Percentiles rank a stretch among this genome's conserved stretches.
These are phyloP conservation scores for Mycena maculata DNA, from an alignment of 768 basidiomycete species.

Conservation along the genomic window DNA sequence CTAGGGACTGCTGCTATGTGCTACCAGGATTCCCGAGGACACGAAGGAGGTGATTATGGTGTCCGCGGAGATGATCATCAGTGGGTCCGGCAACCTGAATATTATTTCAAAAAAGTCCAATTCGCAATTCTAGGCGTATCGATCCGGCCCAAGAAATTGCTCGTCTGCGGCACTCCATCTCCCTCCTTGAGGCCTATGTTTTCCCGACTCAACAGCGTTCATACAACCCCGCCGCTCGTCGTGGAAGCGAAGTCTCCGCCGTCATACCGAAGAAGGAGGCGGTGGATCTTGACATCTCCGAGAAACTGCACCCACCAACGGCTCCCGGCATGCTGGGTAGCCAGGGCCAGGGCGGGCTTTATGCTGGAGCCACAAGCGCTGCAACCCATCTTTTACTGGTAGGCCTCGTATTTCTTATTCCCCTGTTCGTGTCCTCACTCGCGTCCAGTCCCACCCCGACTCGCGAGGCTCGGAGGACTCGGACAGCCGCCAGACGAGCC, in stretches of 20 bases:
- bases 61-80: constrained; percentile 72
- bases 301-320: constrained; percentile 52
- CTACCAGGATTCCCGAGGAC: constrained; percentile 79
- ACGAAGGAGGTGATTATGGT: constrained; percentile 63
- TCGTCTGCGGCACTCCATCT: constrained; percentile 74
- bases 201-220: constrained; percentile 55
- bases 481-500: constrained; percentile 64
- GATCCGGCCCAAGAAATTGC: constrained; percentile 77
- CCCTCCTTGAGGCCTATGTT: constrained; percentile 72
- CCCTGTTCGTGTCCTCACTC: constrained; percentile 28
- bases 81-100: constrained; percentile 51
- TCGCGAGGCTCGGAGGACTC: constrained; percentile 64
- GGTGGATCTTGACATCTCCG: constrained; percentile 58
- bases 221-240: constrained; percentile 45
- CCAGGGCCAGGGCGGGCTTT: constrained; percentile 75
- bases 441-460: constrained; percentile 41
- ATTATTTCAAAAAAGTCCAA: constrained; percentile 30
- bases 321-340: constrained; percentile 76
- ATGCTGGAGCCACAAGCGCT: constrained; percentile 83
- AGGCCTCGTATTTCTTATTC: constrained; percentile 34
- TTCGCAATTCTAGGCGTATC: constrained; percentile 50
- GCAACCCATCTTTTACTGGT: constrained; percentile 77
- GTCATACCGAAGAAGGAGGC: constrained; percentile 66
- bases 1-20: constrained; percentile 83
- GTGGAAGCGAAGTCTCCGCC: constrained; percentile 50